phyloP scores from a whole-genome alignment of 257 asterid genomes.

The Solanum verrucosum region DNA sequence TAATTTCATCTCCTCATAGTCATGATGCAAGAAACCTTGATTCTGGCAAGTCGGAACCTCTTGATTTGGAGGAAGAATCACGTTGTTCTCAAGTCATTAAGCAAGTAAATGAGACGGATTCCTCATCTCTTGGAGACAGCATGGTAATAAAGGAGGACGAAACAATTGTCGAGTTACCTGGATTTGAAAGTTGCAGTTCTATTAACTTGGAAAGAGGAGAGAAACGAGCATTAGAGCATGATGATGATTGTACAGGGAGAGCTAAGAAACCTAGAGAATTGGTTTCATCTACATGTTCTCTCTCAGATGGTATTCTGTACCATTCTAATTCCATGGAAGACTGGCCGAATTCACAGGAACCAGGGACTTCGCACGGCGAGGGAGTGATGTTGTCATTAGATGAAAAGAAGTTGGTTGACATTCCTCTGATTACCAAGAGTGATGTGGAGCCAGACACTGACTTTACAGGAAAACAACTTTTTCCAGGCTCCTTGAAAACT shows the following conservation, averaged over 20 bases:
- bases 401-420: slow-evolving; percentile 34
- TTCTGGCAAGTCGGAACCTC: slow-evolving; percentile 17
- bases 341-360: slow-evolving; percentile 30
- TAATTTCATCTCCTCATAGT: slow-evolving; percentile 27
- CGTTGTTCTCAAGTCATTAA: slow-evolving; percentile 10
- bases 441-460: slow-evolving; percentile 24
- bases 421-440: slow-evolving; percentile 37
- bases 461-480: slow-evolving; percentile 48
- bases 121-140: slow-evolving; percentile 20
- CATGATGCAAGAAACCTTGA: slow-evolving; percentile 17
- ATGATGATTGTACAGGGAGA: slow-evolving; percentile 28
- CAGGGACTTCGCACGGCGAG: slow-evolving; percentile 23
- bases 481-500: slow-evolving; percentile 69
- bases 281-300: slow-evolving; percentile 19
- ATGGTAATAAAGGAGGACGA: slow-evolving; percentile 24
- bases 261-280: slow-evolving; percentile 25
- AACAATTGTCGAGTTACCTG: slow-evolving; percentile 27
- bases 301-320: slow-evolving; percentile 30
- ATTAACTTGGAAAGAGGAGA: slow-evolving; percentile 37
- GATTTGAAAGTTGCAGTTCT: slow-evolving; percentile 28
- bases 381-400: slow-evolving; percentile 27
- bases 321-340: slow-evolving; percentile 30
- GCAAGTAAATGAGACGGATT: slow-evolving; percentile 10
- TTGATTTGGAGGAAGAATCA: slow-evolving; percentile 16
- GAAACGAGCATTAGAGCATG: slow-evolving; percentile 42